Conservation (phyloP, 2,329 filamentous ascomycete genomes). For the Lasiodiplodia gonubiensis region DNA sequence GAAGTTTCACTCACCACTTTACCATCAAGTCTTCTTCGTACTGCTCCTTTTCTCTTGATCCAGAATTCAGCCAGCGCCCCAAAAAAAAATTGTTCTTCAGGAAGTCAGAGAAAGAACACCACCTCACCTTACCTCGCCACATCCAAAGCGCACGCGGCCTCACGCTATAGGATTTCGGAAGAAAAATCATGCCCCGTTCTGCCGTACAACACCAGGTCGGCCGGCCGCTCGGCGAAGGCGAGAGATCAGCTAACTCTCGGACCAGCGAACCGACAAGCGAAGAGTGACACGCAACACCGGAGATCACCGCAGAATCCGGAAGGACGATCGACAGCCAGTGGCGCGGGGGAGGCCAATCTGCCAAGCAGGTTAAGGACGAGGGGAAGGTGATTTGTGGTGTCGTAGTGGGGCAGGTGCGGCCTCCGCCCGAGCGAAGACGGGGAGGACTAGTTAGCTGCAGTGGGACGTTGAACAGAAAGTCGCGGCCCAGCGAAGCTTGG, state of each 20-base stretch:
- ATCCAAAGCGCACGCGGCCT: no score
- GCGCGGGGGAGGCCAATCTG: background rate
- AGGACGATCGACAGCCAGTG: constrained; percentile 1
- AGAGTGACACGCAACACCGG: background rate
- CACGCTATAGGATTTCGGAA: no score
- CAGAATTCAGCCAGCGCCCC: no score
- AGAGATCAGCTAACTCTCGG: background rate
- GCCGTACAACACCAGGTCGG: background rate
- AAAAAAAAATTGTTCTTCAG: no score
- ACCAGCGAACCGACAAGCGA: background rate
- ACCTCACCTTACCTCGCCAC: no score
- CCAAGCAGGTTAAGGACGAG: background rate
- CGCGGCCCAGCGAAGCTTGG: background rate
- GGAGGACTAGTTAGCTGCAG: background rate
- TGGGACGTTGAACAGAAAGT: background rate
- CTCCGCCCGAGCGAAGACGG: background rate
- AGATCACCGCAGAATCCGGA: constrained; percentile 5
- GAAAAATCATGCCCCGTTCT: no score
- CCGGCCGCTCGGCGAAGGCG: background rate
- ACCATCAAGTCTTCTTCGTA: no score
- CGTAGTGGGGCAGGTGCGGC: background rate
- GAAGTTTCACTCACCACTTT: no score
- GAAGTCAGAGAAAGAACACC: no score
- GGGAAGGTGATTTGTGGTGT: background rate
- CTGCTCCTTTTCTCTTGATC: no score